Evolutionary conservation across 169 alveolate genomes (phyloP), one percentile per base, ranked within the genome.

Genomic region (Plasmodium fragile): DNA sequence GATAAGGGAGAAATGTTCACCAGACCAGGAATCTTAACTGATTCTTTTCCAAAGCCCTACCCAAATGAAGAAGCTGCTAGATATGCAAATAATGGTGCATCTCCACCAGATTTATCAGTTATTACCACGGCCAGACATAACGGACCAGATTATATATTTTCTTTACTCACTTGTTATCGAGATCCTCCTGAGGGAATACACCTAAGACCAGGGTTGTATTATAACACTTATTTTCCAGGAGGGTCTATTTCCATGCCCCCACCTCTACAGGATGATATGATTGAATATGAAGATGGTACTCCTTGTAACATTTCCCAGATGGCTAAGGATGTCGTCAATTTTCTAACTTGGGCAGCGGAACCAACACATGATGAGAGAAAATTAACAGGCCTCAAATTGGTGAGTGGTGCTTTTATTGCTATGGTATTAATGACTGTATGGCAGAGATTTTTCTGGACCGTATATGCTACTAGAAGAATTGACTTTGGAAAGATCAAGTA

Each of bases 221-320:
- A 96, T 96, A 98, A 98, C 93, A 99, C 98, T 32, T 98, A 98
- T 96, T 98, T 98, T 97, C 98, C 98, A 65, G 99, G 99, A 82
- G 99, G 99, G 97, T 98, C 99, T 72, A 98, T 98, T 85, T 99
- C 99, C 69, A 98, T 98, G 99, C 99, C 99, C 10, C 99, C 99
- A 34, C 99, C 99, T 73, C 98, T 98, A 43, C 98, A 97, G 96
- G 99, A 98, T 93, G 99, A 99, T 45, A 97, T 98, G 98, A 95
- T 98, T 77, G 99, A 98, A 91, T 98, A 97, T 92, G 99, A 98
- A 77, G 99, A 98, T 95, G 99, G 99, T 43, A 98, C 99, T 10
- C 99, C 99, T 4, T 98, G 99, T 52, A 98, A 99, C 34, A 98
- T 99, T 32, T 99, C 99, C 7, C 99, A 98, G 95, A 98, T 98